These are phyloP conservation scores for Globisporangium abappressorium DNA, from an alignment of 352 stramenopile genomes.

Conservation along the genomic window DNA sequence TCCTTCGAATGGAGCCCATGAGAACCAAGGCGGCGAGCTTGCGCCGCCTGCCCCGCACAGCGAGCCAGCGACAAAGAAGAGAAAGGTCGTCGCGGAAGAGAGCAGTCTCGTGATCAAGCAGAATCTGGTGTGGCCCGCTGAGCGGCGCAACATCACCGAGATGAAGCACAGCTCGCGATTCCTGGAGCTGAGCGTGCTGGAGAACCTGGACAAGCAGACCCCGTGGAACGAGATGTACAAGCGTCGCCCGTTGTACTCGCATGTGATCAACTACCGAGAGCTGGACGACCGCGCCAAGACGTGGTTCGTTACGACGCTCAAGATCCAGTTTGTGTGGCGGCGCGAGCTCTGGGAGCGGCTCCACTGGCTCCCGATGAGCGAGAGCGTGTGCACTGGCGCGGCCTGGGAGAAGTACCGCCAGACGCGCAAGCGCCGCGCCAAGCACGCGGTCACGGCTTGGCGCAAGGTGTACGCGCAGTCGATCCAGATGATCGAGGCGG, in stretches of 20 bases:
- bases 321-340: constrained; percentile 41
- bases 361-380: constrained; percentile 47
- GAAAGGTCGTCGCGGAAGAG: constrained; percentile 13
- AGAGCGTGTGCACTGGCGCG: constrained; percentile 32
- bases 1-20: background rate
- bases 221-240: constrained; percentile 46
- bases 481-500: constrained; percentile 41
- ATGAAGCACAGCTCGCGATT: constrained; percentile 40
- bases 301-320: constrained; percentile 35
- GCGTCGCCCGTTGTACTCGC: constrained; percentile 25
- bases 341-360: constrained; percentile 48
- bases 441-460: constrained; percentile 35
- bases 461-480: constrained; percentile 43
- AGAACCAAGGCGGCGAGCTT: background rate
- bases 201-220: constrained; percentile 23
- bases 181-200: constrained; percentile 23
- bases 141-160: constrained; percentile 38
- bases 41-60: background rate
- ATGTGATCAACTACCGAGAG: constrained; percentile 27
- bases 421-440: constrained; percentile 33
- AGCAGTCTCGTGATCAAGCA: constrained; percentile 30
- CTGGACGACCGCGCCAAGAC: constrained; percentile 22
- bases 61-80: constrained; percentile 13
- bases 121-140: constrained; percentile 33
- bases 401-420: constrained; percentile 41